phyloP scores from a whole-genome alignment of 2,329 filamentous ascomycete species.

The Trichoderma koningii region DNA sequence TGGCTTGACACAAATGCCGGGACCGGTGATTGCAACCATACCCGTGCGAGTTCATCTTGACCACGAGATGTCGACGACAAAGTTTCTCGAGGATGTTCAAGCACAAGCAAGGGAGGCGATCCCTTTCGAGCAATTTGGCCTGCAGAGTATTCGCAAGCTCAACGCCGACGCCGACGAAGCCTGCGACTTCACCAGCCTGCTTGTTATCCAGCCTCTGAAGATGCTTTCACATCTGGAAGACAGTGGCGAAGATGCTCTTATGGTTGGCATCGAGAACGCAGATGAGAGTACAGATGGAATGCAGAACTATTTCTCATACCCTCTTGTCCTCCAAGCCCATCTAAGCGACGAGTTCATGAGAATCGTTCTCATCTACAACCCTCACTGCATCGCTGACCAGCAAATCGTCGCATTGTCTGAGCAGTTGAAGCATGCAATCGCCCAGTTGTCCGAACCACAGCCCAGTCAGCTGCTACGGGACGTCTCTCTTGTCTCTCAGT shows the following conservation, averaged over 20 bases:
- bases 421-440: constrained; percentile 14
- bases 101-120: neutral
- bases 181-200: neutral
- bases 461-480: neutral
- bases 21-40: neutral
- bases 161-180: neutral
- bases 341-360: neutral
- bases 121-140: neutral
- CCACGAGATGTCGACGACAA: neutral
- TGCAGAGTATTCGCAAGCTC: constrained; percentile 3
- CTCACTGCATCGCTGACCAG: neutral
- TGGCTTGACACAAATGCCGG: constrained; percentile 1
- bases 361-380: constrained; percentile 15
- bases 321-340: constrained; percentile 10
- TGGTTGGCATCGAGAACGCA: neutral
- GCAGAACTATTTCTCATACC: constrained; percentile 20
- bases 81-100: neutral
- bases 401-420: constrained; percentile 1
- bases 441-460: neutral
- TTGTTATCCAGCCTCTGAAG: constrained; percentile 1
- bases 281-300: neutral
- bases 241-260: neutral
- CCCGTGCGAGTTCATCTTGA: neutral
- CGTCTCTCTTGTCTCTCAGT: neutral
- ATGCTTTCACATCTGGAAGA: neutral